Evolutionary conservation across 139 green algal species (phyloP).

Genomic region (Chlorokybus atmophyticus): DNA sequence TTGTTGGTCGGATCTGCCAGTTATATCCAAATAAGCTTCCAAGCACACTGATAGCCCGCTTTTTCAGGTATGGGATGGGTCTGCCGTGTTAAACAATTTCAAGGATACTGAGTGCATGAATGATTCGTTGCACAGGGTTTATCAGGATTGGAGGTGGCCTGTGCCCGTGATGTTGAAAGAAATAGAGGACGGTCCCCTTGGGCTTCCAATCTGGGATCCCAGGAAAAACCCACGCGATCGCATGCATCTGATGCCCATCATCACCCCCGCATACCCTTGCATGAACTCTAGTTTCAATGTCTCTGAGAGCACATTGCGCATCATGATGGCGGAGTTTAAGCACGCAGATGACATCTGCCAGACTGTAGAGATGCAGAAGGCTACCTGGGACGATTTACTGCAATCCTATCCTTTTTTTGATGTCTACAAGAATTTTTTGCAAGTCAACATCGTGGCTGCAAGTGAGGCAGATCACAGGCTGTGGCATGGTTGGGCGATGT

Average conservation of each 20-base stretch:
- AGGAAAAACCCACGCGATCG: slow-evolving; percentile 54
- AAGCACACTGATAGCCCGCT: slow-evolving; percentile 48
- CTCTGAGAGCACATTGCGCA: slow-evolving; percentile 53
- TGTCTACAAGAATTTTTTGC: slow-evolving; percentile 64
- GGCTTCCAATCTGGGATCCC: slow-evolving; percentile 68
- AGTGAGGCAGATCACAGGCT: slow-evolving; percentile 51
- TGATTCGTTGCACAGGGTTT: slow-evolving; percentile 42
- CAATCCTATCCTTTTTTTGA: slow-evolving; percentile 61
- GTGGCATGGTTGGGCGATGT: slow-evolving; percentile 81
- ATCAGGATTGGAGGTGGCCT: slow-evolving; percentile 60
- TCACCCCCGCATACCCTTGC: slow-evolving; percentile 89
- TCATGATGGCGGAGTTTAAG: slow-evolving; percentile 59
- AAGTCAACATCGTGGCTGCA: slow-evolving; percentile 62
- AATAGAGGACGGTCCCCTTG: slow-evolving; percentile 46
- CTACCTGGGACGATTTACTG: slow-evolving; percentile 48
- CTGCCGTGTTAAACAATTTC: too few species aligned
- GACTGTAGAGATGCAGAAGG: slow-evolving; percentile 16
- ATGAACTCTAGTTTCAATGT: slow-evolving; percentile 94
- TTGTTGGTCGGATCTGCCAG: slow-evolving; percentile 80
- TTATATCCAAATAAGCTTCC: slow-evolving; percentile 65
- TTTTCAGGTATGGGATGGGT: slow-evolving; percentile 64
- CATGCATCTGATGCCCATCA: slow-evolving; percentile 85
- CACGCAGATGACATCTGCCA: slow-evolving; percentile 41
- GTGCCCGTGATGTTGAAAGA: slow-evolving; percentile 59
- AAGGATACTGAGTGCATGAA: too few species aligned